These are phyloP conservation scores for Sphagnum magellanicum DNA, from an alignment of 228 moss, liverwort and hornwort genomes.

Conservation along the genomic window DNA sequence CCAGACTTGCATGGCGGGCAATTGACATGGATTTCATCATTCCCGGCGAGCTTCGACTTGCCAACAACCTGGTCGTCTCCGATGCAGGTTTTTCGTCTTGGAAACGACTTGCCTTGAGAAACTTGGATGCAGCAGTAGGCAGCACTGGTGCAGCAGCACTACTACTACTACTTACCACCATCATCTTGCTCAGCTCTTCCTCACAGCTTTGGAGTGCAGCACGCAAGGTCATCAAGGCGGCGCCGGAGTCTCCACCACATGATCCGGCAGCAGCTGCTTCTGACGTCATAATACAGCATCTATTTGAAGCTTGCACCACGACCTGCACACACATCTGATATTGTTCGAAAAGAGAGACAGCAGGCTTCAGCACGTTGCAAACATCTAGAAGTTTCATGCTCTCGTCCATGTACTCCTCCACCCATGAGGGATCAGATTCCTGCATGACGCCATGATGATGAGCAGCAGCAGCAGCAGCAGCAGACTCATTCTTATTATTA, in stretches of 20 bases:
- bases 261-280: no score
- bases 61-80: no score
- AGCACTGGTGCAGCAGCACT: no score
- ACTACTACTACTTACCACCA: no score
- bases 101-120: no score
- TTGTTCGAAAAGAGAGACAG: constrained; percentile 34
- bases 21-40: no score
- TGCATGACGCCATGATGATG: no score
- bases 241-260: neutral
- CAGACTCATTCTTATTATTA: neutral
- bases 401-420: constrained; percentile 58
- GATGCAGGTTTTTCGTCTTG: no score
- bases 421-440: constrained; percentile 7
- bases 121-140: no score
- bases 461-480: no score
- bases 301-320: constrained; percentile 28
- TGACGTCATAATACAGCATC: constrained; percentile 6
- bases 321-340: constrained; percentile 42
- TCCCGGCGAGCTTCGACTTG: no score
- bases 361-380: constrained; percentile 46
- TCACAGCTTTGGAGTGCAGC: neutral
- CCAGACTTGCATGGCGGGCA: constrained; percentile 19
- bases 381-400: constrained; percentile 56
- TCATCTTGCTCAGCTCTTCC: neutral
- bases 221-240: neutral